phyloP scores from a whole-genome alignment of 2,329 filamentous ascomycete genomes.

The Colletotrichum camelliae region DNA sequence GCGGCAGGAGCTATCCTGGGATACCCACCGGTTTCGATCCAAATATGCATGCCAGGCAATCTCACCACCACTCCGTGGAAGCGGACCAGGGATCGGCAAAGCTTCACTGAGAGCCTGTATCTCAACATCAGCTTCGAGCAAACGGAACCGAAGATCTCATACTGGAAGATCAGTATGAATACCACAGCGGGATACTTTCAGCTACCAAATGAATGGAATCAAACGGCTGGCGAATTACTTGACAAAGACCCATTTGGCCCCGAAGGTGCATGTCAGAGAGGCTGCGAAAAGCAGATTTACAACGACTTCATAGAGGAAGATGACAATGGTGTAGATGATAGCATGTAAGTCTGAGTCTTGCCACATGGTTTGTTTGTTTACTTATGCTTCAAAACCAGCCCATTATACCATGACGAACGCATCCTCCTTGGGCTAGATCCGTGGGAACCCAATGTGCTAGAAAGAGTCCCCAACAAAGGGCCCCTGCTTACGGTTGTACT shows the following conservation, averaged over 20 bases:
- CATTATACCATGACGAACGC: background rate
- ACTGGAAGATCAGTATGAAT: background rate
- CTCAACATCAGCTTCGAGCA: background rate
- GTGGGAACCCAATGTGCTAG: background rate
- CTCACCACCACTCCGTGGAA: background rate
- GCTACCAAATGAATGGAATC: background rate
- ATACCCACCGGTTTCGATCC: background rate
- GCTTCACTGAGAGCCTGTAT: background rate
- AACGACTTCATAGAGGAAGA: background rate
- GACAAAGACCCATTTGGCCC: background rate
- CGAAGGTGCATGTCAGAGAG: background rate
- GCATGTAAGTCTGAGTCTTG: background rate
- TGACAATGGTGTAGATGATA: background rate
- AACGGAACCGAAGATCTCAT: background rate
- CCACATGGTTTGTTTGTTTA: background rate
- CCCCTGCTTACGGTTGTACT: background rate
- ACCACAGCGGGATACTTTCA: background rate
- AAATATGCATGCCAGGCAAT: background rate
- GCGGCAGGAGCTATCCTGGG: too few relatives aligned
- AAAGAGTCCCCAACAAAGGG: background rate
- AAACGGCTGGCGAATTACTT: background rate
- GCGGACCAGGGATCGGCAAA: background rate
- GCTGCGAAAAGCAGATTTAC: background rate
- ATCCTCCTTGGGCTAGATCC: background rate
- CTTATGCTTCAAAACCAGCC: background rate